Percentiles rank a stretch among this genome's conserved stretches.
These are phyloP conservation scores for Miscanthus lutarioriparius DNA, from an alignment of 176 grass and related monocot genomes.

Conservation along the genomic window DNA sequence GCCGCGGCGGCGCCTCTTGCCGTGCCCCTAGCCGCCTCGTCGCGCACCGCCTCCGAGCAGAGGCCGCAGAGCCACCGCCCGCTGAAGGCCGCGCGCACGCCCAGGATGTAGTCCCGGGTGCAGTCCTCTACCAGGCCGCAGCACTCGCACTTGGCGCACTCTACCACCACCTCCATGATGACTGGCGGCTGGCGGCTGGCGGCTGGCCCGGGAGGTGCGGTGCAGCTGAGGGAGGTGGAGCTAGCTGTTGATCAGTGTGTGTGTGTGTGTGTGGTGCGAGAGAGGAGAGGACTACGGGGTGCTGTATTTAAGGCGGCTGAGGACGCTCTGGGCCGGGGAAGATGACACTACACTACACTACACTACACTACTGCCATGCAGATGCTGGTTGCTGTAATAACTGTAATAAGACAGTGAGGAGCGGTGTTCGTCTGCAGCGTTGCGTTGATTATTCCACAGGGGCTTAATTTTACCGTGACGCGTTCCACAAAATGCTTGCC, in stretches of 20 bases:
- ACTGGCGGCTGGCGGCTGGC: background rate
- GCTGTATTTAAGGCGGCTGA: constrained; percentile 31
- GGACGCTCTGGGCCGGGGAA: background rate
- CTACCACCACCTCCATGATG: constrained; percentile 54
- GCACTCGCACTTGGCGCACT: constrained; percentile 83
- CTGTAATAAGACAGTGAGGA: too few species aligned
- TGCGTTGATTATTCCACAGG: background rate
- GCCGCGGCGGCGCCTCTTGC: background rate
- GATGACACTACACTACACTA: background rate
- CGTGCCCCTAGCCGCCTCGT: constrained; percentile 46
- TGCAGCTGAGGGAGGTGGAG: background rate
- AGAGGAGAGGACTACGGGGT: background rate
- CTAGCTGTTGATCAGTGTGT: background rate
- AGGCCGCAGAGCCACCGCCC: constrained; percentile 93
- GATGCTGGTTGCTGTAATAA: background rate
- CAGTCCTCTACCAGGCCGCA: constrained; percentile 83
- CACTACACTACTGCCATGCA: background rate
- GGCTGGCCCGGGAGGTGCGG: background rate
- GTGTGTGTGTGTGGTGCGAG: background rate
- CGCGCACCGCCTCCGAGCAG: constrained; percentile 85
- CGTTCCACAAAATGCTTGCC: background rate
- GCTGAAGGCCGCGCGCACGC: constrained; percentile 64
- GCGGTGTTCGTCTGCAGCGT: background rate
- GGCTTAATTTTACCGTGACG: background rate
- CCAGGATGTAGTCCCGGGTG: constrained; percentile 68